These are phyloP conservation scores for Sporobolomyces roseus DNA, from an alignment of 768 basidiomycete genomes.

Conservation along the genomic window DNA sequence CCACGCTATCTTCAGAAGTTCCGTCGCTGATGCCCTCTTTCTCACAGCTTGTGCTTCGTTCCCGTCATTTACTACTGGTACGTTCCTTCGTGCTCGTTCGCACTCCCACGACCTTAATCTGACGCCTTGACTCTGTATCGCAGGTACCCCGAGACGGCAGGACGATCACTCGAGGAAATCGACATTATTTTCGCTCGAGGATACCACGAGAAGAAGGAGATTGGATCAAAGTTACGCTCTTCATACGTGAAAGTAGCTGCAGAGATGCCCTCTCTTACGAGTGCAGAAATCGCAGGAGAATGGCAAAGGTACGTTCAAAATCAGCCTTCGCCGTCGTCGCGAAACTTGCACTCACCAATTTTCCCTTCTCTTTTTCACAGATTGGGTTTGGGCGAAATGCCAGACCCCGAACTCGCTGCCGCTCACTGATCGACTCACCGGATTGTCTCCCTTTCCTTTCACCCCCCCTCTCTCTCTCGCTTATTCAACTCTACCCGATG, in stretches of 20 bases:
- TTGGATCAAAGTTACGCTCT: no score
- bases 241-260: conserved; percentile 24
- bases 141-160: conserved; percentile 42
- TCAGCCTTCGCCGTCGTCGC: not conserved
- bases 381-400: not conserved
- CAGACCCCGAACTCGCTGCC: not conserved
- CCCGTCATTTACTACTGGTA: conserved; percentile 39
- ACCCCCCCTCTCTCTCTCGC: no score
- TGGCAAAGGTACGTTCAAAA: conserved; percentile 10
- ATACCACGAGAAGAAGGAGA: conserved; percentile 41
- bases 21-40: no score
- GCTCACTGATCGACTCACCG: conserved; percentile 1
- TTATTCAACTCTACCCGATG: no score
- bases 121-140: no score
- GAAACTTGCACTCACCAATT: not conserved
- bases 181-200: conserved; percentile 53
- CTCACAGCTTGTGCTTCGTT: conserved; percentile 50
- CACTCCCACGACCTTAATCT: no score
- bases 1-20: no score
- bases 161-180: conserved; percentile 51
- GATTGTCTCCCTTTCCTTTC: no score
- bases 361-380: not conserved
- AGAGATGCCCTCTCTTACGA: conserved; percentile 17
- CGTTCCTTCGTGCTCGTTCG: not conserved
- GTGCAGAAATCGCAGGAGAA: conserved; percentile 24